Percentiles rank a stretch among this genome's conserved stretches.
Evolutionary conservation across 192 early-diverging fungal species (phyloP).

Genomic region (Linnemannia hyalina): DNA sequence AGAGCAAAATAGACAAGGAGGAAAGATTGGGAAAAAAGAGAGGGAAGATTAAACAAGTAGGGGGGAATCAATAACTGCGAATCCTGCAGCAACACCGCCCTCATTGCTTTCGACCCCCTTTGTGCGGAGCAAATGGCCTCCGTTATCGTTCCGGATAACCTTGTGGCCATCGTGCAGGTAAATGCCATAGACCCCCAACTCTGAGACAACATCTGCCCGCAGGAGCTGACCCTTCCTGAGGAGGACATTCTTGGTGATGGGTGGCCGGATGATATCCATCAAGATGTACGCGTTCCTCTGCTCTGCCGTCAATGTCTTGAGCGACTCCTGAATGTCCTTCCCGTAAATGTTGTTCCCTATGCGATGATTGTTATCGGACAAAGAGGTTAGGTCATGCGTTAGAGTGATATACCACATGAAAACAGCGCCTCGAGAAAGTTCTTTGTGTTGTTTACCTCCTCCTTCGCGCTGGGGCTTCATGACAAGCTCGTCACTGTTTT

Average conservation of each 20-base stretch:
- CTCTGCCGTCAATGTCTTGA: constrained; percentile 67
- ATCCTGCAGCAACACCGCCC: constrained; percentile 97
- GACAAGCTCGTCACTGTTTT: constrained; percentile 78
- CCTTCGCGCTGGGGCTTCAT: constrained; percentile 98
- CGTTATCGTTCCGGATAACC: constrained; percentile 78
- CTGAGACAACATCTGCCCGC: constrained; percentile 85
- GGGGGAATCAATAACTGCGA: constrained; percentile 91
- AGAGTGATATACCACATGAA: background rate
- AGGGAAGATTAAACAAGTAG: constrained; percentile 68
- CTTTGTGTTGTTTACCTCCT: constrained; percentile 67
- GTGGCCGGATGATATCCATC: constrained; percentile 94
- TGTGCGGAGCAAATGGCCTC: constrained; percentile 94
- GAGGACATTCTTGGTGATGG: constrained; percentile 78
- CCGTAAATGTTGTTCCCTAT: constrained; percentile 91
- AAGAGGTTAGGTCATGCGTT: background rate
- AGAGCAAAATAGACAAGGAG: no score
- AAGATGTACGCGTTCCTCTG: constrained; percentile 91
- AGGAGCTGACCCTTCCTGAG: constrained; percentile 82
- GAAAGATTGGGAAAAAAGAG: background rate
- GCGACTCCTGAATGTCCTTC: constrained; percentile 74
- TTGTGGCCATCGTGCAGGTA: constrained; percentile 75
- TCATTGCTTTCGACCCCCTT: constrained; percentile 88
- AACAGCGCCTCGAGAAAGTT: background rate
- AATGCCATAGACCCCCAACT: constrained; percentile 94
- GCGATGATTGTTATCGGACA: background rate